Base-by-base conservation (phyloP, 257 asterid species). In the Solanum tarijense region DNA sequence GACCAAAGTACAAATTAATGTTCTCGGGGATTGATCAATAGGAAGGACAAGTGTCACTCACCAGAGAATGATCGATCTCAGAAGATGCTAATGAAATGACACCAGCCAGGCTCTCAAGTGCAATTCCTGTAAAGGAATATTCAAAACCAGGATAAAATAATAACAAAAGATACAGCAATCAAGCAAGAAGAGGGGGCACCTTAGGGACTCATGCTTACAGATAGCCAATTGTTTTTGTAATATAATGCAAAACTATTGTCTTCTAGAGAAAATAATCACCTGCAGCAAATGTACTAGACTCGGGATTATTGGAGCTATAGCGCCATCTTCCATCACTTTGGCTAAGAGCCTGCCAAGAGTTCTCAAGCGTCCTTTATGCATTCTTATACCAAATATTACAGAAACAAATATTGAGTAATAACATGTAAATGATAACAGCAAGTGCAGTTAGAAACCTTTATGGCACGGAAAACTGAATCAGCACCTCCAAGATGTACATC, bases 301-400 rank as follows among this genome's bases (percentile, higher is more conserved):
- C 96, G 7, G 99, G 98, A 86, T 94, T 95, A 91, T 91, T 93
- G 90, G 98, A 91, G 91, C 91, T 96, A 87, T 93, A 92, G 79
- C 97, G 97, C 99, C 99, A 97, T 90, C 96, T 96, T 90, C 99
- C 99, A 93, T 97, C 99, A 94, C 99, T 97, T 90, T 96, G 98
- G 91, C 99, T 91, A 83, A 97, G 99, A 90, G 98, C 95, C 99
- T 97, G 92, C 62, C 84, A 89, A 86, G 84, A 87, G 88, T 46
- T 32, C 52, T 27, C 73, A 88, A 34, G 85, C 23, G 75, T 87
- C 89, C 84, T 10, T 43, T 46, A 46, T 14, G 27, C 68, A 81
- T 43, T 81, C 66, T 46, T 81, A 81, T 34, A 46, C 39, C 66
- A 43, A 43, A 16, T 16, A 81, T 43, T 27, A 81, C 38, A 81